These are phyloP conservation scores for Pinus albicaulis DNA, from an alignment of 75 land plant genomes.

Conservation along the genomic window DNA sequence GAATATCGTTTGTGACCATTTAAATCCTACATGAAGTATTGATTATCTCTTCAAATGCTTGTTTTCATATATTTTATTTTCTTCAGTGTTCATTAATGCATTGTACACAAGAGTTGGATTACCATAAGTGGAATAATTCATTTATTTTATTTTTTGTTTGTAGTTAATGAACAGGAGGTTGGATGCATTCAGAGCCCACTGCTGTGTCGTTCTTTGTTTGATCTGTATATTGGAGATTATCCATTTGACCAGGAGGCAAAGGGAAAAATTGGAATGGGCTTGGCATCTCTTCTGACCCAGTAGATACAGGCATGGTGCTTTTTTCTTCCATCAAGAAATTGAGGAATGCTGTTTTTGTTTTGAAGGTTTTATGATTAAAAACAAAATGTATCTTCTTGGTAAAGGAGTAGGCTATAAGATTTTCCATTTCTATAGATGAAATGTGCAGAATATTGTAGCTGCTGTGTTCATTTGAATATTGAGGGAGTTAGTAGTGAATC, in stretches of 20 bases:
- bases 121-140: background rate
- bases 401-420: background rate
- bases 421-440: background rate
- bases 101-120: constrained; percentile 3
- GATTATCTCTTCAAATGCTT: background rate
- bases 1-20: background rate
- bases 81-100: background rate
- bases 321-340: background rate
- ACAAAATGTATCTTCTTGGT: background rate
- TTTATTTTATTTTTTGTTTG: constrained; percentile 15
- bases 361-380: background rate
- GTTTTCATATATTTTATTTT: background rate
- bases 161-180: constrained; percentile 88
- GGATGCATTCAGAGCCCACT: constrained; percentile 87
- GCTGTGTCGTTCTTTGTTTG: constrained; percentile 74
- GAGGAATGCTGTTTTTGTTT: background rate
- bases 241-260: constrained; percentile 84
- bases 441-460: too few relatives aligned
- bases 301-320: background rate
- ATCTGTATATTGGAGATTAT: constrained; percentile 92
- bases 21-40: too few relatives aligned
- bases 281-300: constrained; percentile 43
- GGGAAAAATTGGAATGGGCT: constrained; percentile 46
- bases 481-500: too few relatives aligned
- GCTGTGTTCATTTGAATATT: too few relatives aligned